These are phyloP conservation scores for Paraurostyla sp. DNA, from an alignment of 73 alveolate species.

Conservation along the genomic window DNA sequence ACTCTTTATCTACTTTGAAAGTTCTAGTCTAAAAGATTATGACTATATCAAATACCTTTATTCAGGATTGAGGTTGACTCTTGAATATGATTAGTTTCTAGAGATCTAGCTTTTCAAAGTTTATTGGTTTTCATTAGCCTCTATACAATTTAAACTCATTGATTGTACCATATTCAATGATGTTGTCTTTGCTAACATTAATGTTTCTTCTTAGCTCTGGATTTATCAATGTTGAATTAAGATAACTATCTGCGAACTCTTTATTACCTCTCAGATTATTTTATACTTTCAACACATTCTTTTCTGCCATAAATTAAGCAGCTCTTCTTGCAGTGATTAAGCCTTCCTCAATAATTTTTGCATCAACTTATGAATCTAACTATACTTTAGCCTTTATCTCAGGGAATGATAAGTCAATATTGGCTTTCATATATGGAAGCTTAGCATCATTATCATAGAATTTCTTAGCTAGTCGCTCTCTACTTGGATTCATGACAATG, in stretches of 20 bases:
- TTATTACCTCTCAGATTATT: neutral
- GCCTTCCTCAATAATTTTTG: neutral
- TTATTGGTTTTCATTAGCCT: too few relatives aligned
- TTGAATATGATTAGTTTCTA: too few relatives aligned
- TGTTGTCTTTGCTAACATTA: slow-evolving; percentile 4
- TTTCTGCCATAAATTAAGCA: neutral
- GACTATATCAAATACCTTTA: neutral
- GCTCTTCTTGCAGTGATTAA: slow-evolving; percentile 23
- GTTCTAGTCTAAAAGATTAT: neutral
- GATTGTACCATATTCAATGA: neutral
- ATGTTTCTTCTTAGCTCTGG: neutral
- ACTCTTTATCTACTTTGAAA: neutral
- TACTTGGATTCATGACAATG: neutral
- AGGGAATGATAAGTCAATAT: slow-evolving; percentile 22
- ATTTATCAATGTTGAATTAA: neutral
- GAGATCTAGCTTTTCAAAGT: too few relatives aligned
- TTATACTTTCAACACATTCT: neutral
- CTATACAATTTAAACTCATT: too few relatives aligned
- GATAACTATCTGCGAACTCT: neutral
- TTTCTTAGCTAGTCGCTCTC: neutral
- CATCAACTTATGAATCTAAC: neutral
- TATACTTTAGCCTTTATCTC: slow-evolving; percentile 9
- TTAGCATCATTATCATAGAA: neutral
- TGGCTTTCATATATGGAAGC: slow-evolving; percentile 8
- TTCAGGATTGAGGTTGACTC: too few relatives aligned